These are phyloP conservation scores for Umbelopsis vinacea DNA, from an alignment of 192 early-diverging fungal species.

Conservation along the genomic window DNA sequence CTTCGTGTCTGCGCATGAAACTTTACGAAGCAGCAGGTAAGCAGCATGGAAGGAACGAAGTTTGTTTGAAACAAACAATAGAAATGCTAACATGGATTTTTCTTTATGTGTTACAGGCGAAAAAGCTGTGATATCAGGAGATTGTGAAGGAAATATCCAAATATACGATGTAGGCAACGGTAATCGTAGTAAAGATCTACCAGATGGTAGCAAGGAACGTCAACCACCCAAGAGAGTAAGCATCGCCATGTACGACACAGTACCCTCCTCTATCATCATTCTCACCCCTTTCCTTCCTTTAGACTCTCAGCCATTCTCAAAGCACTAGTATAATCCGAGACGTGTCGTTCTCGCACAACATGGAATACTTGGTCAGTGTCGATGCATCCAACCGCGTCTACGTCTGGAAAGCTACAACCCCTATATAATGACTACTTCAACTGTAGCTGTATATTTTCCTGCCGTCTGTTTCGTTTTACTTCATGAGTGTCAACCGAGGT, in stretches of 20 bases:
- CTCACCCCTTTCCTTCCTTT: neutral
- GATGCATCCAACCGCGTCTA: neutral
- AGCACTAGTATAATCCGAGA: neutral
- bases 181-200: slow-evolving; percentile 22
- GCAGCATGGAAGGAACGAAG: neutral
- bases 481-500: too few relatives aligned
- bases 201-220: slow-evolving; percentile 30
- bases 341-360: neutral
- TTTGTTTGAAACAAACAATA: neutral
- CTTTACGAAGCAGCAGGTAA: slow-evolving; percentile 29
- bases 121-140: slow-evolving; percentile 33
- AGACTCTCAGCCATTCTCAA: slow-evolving; percentile 15
- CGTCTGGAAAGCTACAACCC: neutral
- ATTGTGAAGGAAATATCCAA: slow-evolving; percentile 31
- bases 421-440: neutral
- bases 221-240: slow-evolving; percentile 29
- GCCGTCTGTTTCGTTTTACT: neutral
- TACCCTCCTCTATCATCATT: neutral
- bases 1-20: slow-evolving; percentile 25
- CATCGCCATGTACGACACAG: neutral
- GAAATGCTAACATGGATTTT: neutral
- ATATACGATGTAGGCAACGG: slow-evolving; percentile 35
- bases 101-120: neutral
- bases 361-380: slow-evolving; percentile 2
- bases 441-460: neutral